A percentile compares a stretch with the other conserved stretches of the same genome.
These are phyloP conservation scores for Hydnomerulius pinastri DNA, from an alignment of 768 basidiomycete species.

Conservation along the genomic window DNA sequence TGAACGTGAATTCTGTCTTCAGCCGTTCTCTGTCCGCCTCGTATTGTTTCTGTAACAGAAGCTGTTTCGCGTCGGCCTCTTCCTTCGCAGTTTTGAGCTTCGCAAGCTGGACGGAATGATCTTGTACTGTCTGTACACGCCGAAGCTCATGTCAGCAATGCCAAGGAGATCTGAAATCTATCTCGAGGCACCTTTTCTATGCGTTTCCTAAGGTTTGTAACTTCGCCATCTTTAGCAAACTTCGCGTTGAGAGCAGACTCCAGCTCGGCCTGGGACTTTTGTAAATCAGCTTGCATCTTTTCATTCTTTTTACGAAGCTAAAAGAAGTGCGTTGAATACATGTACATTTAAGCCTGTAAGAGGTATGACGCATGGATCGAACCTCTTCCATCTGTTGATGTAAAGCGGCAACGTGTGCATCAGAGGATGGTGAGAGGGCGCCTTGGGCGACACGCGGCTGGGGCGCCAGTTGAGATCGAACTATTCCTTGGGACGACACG, in stretches of 20 bases:
- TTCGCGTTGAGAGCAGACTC: conserved; percentile 51
- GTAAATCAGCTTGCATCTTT: conserved; percentile 43
- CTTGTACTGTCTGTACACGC: conserved; percentile 51
- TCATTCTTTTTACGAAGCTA: conserved; percentile 56
- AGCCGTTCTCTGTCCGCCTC: conserved; percentile 70
- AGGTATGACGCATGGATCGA: conserved; percentile 15
- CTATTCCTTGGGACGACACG: conserved; percentile 20
- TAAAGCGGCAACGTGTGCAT: conserved; percentile 19
- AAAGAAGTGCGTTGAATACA: conserved; percentile 11
- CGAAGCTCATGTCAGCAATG: background rate
- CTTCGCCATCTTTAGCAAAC: conserved; percentile 70
- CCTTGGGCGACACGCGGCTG: conserved; percentile 8
- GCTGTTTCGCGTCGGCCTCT: conserved; percentile 57
- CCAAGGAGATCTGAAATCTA: background rate
- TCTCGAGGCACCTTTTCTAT: conserved; percentile 58
- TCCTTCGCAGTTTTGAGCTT: conserved; percentile 62
- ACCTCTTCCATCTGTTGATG: conserved; percentile 51
- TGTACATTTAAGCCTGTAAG: conserved; percentile 9
- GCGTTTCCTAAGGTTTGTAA: conserved; percentile 61
- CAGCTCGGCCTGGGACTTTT: conserved; percentile 44
- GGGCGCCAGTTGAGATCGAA: conserved; percentile 11
- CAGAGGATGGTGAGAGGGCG: conserved; percentile 1
- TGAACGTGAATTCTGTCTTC: conserved; percentile 69
- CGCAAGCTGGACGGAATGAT: conserved; percentile 57
- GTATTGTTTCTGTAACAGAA: conserved; percentile 58